These are phyloP conservation scores for Saturnispora kantuleensis DNA, from an alignment of 805 yeast species.

Conservation along the genomic window DNA sequence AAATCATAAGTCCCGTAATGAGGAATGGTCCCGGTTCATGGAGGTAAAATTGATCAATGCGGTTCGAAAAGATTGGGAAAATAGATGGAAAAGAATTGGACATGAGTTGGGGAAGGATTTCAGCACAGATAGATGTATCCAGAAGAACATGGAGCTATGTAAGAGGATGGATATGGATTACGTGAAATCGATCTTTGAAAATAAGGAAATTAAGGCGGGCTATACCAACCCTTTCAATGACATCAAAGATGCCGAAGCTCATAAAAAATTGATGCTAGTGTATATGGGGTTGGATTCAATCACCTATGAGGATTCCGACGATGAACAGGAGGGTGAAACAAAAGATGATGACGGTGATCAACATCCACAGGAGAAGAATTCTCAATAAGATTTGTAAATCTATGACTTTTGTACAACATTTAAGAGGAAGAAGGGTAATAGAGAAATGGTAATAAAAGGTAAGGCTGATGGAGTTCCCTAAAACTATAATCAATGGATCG, in stretches of 20 bases:
- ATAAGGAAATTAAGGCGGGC: constrained; percentile 21
- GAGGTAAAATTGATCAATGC: constrained; percentile 24
- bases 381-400: neutral
- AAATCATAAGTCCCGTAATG: constrained; percentile 28
- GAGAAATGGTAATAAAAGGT: neutral
- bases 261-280: constrained; percentile 27
- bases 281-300: constrained; percentile 30
- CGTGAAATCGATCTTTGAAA: constrained; percentile 19
- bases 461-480: too few species aligned
- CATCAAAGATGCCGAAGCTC: constrained; percentile 25
- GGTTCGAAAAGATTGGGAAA: constrained; percentile 31
- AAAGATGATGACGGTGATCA: neutral
- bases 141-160: constrained; percentile 25
- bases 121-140: constrained; percentile 23
- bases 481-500: too few species aligned
- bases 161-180: constrained; percentile 23
- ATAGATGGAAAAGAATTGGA: constrained; percentile 31
- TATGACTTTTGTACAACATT: too few species aligned
- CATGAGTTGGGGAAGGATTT: constrained; percentile 24
- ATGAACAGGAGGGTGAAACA: constrained; percentile 11
- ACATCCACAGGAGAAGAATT: neutral
- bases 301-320: constrained; percentile 24
- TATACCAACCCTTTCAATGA: constrained; percentile 21
- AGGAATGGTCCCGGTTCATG: constrained; percentile 28
- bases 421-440: neutral